Percentiles rank a stretch among this genome's conserved stretches.
These are phyloP conservation scores for Besnoitia besnoiti DNA, from an alignment of 169 alveolate genomes.

Conservation along the genomic window DNA sequence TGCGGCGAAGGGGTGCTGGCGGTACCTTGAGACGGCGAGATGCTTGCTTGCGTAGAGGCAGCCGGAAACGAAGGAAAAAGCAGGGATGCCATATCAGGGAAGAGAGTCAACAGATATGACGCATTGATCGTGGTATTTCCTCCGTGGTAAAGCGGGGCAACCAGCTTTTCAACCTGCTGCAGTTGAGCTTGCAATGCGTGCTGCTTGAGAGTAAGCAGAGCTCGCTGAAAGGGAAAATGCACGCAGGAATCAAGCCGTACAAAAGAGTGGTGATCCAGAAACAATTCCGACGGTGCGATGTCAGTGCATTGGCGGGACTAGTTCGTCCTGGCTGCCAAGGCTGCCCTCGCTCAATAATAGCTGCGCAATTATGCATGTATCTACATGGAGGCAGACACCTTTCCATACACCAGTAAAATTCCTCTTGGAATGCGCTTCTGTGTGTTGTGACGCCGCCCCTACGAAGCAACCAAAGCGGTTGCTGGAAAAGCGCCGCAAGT, in stretches of 20 bases:
- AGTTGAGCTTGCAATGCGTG: neutral
- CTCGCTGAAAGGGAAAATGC: neutral
- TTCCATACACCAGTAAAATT: too few relatives aligned
- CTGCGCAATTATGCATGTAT: too few relatives aligned
- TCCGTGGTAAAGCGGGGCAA: neutral
- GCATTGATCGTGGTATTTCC: neutral
- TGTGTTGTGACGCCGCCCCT: too few relatives aligned
- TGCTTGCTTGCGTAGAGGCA: neutral
- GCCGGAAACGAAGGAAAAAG: neutral
- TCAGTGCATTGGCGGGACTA: too few relatives aligned
- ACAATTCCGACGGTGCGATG: neutral
- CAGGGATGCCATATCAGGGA: neutral
- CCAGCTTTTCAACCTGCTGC: slow-evolving; percentile 3
- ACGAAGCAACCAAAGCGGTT: too few relatives aligned
- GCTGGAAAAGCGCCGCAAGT: too few relatives aligned
- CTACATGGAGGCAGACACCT: too few relatives aligned
- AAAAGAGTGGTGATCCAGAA: neutral
- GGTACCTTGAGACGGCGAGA: neutral
- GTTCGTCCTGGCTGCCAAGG: too few relatives aligned
- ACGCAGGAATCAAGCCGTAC: neutral
- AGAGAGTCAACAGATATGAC: neutral
- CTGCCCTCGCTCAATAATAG: too few relatives aligned
- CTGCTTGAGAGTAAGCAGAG: neutral
- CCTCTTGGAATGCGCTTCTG: too few relatives aligned
- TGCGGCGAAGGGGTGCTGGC: neutral